phyloP scores from a whole-genome alignment of 2,329 filamentous ascomycete genomes.

The Xylariaceae sp. region DNA sequence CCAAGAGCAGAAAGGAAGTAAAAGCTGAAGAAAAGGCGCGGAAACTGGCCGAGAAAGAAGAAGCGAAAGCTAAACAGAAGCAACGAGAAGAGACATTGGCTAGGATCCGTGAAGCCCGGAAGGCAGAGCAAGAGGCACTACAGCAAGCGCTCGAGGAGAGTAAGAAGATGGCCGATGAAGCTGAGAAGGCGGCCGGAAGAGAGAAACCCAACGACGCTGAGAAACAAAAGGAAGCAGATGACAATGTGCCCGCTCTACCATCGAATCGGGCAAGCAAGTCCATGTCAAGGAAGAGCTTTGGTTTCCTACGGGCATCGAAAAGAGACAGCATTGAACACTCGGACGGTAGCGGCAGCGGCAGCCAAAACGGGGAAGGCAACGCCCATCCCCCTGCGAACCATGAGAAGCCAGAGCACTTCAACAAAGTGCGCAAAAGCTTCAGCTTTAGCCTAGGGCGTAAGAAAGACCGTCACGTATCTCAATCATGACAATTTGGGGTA shows the following conservation, averaged over 20 bases:
- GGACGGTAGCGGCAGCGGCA: constrained; percentile 29
- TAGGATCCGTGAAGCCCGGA: constrained; percentile 36
- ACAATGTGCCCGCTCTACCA: constrained; percentile 45
- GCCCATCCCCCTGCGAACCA: constrained; percentile 37
- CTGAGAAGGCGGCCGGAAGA: constrained; percentile 37
- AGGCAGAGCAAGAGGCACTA: constrained; percentile 49
- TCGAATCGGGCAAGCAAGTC: constrained; percentile 73
- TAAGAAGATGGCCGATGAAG: constrained; percentile 52
- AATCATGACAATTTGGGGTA: constrained; percentile 17
- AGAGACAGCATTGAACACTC: constrained; percentile 33
- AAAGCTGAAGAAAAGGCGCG: constrained; percentile 33
- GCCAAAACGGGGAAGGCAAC: constrained; percentile 19
- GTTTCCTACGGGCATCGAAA: constrained; percentile 54
- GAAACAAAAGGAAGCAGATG: constrained; percentile 52
- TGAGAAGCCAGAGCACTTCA: constrained; percentile 11
- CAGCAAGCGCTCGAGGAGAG: constrained; percentile 56
- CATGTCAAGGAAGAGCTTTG: constrained; percentile 71
- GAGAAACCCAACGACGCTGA: too few relatives aligned
- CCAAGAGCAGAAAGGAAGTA: constrained; percentile 63
- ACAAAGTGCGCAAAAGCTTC: constrained; percentile 60
- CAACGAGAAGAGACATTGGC: constrained; percentile 36
- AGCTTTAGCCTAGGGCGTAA: constrained; percentile 65
- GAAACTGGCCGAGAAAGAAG: constrained; percentile 44
- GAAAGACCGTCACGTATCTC: constrained; percentile 56
- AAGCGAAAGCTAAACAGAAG: constrained; percentile 43